phyloP scores from a whole-genome alignment of 2,329 filamentous ascomycete genomes.

The Aureobasidium sp. region DNA sequence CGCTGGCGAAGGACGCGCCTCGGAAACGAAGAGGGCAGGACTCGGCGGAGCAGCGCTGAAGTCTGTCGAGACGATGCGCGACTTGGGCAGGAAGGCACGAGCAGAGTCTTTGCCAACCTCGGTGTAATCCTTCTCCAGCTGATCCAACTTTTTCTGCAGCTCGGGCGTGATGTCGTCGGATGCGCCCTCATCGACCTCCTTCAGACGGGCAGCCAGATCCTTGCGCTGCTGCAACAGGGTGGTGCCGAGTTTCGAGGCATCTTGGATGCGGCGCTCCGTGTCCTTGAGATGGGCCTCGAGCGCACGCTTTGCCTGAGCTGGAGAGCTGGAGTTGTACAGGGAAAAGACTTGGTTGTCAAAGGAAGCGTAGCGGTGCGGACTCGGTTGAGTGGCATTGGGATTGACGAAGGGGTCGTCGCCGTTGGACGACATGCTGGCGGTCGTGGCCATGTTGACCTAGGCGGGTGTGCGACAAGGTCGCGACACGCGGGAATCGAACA shows the following conservation, averaged over 20 bases:
- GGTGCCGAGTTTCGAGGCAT: slow-evolving; percentile 81
- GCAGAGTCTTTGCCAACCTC: slow-evolving; percentile 86
- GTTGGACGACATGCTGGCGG: slow-evolving; percentile 1
- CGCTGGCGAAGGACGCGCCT: slow-evolving; percentile 66
- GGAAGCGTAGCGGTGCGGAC: slow-evolving; percentile 62
- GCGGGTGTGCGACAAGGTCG: not conserved
- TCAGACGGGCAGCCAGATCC: slow-evolving; percentile 69
- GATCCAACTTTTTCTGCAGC: slow-evolving; percentile 69
- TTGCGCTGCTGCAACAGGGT: slow-evolving; percentile 80
- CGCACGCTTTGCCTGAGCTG: slow-evolving; percentile 77
- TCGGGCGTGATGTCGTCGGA: slow-evolving; percentile 71
- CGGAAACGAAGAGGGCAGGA: slow-evolving; percentile 57
- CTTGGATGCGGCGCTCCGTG: slow-evolving; percentile 82
- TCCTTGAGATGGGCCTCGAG: slow-evolving; percentile 87
- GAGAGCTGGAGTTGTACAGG: slow-evolving; percentile 64
- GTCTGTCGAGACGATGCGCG: slow-evolving; percentile 44
- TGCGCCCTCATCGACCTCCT: slow-evolving; percentile 70
- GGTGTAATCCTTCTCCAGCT: slow-evolving; percentile 91
- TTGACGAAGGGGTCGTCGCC: slow-evolving; percentile 7
- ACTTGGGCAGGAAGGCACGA: slow-evolving; percentile 77
- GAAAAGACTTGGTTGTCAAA: slow-evolving; percentile 77
- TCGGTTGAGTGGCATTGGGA: not conserved
- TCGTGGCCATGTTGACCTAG: not conserved
- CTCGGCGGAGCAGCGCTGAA: slow-evolving; percentile 9
- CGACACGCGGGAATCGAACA: not conserved